Conservation (phyloP, 495 filamentous ascomycete species). For the Neurospora sp. region DNA sequence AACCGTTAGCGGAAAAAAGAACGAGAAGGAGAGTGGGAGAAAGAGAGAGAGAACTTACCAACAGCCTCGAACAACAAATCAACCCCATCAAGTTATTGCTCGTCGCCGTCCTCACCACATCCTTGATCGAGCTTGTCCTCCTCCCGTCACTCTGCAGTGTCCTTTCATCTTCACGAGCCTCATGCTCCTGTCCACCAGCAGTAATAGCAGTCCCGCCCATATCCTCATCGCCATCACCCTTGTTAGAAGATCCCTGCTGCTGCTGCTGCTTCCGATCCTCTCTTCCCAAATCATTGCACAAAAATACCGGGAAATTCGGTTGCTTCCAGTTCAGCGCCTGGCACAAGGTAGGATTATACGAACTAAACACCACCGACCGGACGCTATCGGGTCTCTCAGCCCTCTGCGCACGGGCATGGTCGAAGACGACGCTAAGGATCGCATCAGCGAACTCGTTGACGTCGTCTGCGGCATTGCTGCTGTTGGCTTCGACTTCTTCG, state of each 20-base stretch:
- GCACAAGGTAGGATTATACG: constrained; percentile 80
- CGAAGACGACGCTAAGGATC: constrained; percentile 76
- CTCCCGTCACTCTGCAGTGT: constrained; percentile 52
- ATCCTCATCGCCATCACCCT: not conserved
- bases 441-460: constrained; percentile 79
- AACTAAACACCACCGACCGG: constrained; percentile 83
- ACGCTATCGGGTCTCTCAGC: constrained; percentile 56
- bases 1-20: not conserved
- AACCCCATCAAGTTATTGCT: constrained; percentile 98
- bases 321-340: constrained; percentile 98
- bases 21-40: not conserved
- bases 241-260: not conserved
- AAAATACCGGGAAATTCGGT: constrained; percentile 91
- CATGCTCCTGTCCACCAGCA: constrained; percentile 10
- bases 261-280: constrained; percentile 17
- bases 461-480: constrained; percentile 29
- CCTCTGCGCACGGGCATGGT: constrained; percentile 71
- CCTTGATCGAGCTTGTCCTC: constrained; percentile 76
- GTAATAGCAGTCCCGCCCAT: not conserved
- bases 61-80: constrained; percentile 72
- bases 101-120: constrained; percentile 85
- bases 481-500: constrained; percentile 43
- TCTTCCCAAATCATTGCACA: constrained; percentile 83
- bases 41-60: constrained; percentile 48
- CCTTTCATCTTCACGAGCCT: constrained; percentile 15